Evolutionary conservation across 768 basidiomycete genomes (phyloP).

Genomic region (Mycena latifolia): DNA sequence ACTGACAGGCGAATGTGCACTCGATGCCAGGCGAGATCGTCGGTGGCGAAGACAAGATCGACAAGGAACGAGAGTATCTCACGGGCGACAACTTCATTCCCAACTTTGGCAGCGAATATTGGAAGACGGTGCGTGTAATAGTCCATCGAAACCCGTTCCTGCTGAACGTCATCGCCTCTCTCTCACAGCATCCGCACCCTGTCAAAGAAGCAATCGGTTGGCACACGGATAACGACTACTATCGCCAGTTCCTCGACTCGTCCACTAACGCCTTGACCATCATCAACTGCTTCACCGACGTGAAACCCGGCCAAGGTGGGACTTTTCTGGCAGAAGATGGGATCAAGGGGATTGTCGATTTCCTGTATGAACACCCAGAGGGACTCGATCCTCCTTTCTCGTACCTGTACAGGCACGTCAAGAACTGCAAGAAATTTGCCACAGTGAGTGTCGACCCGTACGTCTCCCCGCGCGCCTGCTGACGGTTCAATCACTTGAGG

Average conservation of each 20-base stretch:
- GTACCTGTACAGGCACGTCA: slow-evolving; percentile 27
- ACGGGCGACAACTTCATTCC: slow-evolving; percentile 32
- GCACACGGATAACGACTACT: slow-evolving; percentile 33
- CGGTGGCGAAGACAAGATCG: slow-evolving; percentile 31
- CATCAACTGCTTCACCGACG: slow-evolving; percentile 32
- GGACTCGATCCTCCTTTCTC: slow-evolving; percentile 30
- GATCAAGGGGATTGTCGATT: slow-evolving; percentile 31
- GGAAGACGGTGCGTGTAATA: slow-evolving; percentile 25
- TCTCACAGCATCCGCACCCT: slow-evolving; percentile 26
- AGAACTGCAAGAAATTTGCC: slow-evolving; percentile 25
- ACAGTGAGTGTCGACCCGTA: slow-evolving; percentile 28
- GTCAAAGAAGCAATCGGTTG: slow-evolving; percentile 27
- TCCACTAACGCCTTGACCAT: slow-evolving; percentile 27
- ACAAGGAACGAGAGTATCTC: slow-evolving; percentile 31
- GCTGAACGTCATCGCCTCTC: slow-evolving; percentile 13
- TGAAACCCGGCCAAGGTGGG: slow-evolving; percentile 30
- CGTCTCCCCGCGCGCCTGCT: too few species aligned
- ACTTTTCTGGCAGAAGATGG: slow-evolving; percentile 32
- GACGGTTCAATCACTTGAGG: too few species aligned
- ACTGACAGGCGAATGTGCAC: slow-evolving; percentile 20
- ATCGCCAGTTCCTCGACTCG: slow-evolving; percentile 32
- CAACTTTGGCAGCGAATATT: slow-evolving; percentile 32
- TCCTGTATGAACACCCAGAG: slow-evolving; percentile 31
- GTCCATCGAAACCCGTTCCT: slow-evolving; percentile 15
- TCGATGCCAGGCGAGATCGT: slow-evolving; percentile 28